Evolutionary conservation across 768 basidiomycete species (phyloP).

Genomic region (Panaeolus cyanescens): DNA sequence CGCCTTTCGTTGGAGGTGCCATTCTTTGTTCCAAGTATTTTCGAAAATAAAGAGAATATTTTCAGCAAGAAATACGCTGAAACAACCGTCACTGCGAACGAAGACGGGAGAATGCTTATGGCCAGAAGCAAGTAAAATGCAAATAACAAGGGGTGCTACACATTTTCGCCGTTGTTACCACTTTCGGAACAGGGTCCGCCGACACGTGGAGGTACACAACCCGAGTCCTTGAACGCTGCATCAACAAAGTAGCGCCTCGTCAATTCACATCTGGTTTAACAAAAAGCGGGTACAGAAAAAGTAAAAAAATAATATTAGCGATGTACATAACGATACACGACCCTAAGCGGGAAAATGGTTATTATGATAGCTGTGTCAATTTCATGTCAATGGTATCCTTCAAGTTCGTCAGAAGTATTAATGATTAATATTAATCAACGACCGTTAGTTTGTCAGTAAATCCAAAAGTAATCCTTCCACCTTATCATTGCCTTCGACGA

Average conservation of each 20-base stretch:
- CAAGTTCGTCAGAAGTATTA: too few species aligned
- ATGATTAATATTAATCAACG: neutral
- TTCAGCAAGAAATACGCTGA: slow-evolving; percentile 3
- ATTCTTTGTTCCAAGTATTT: slow-evolving; percentile 35
- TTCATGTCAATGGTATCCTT: too few species aligned
- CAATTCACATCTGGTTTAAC: neutral
- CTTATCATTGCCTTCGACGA: neutral
- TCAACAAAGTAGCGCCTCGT: neutral
- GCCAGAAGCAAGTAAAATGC: neutral
- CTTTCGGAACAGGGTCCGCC: neutral
- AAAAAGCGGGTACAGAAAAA: neutral
- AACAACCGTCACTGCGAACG: neutral
- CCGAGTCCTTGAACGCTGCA: too few species aligned
- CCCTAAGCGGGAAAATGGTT: neutral
- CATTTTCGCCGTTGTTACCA: slow-evolving; percentile 1
- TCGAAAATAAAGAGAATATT: neutral
- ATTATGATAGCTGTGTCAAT: neutral
- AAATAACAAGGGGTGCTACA: neutral
- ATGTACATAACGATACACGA: neutral
- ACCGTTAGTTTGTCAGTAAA: neutral
- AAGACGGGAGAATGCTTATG: neutral
- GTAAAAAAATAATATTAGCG: neutral
- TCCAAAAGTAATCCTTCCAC: neutral
- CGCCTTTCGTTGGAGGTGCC: slow-evolving; percentile 72
- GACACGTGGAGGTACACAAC: slow-evolving; percentile 2